Percentiles rank a stretch among this genome's conserved stretches.
Conservation (phyloP, 768 basidiomycete genomes). For the Coprinopsis marcescibilis region DNA sequence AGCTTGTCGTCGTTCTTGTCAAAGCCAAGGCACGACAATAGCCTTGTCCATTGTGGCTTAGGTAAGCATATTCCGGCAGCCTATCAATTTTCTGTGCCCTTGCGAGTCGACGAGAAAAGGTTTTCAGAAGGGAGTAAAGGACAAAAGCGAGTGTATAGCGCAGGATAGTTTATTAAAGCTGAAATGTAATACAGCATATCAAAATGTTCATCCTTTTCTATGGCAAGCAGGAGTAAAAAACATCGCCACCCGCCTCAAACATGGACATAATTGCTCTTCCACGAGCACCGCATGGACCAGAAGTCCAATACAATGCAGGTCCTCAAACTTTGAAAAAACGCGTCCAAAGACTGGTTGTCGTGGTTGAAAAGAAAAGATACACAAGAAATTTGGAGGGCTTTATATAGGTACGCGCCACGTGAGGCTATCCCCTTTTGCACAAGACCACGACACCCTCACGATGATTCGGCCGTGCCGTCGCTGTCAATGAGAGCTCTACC, state of each 20-base stretch:
- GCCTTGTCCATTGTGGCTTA: too few relatives aligned
- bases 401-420: neutral
- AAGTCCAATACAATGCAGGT: conserved; percentile 9
- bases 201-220: conserved; percentile 31
- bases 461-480: neutral
- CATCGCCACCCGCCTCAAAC: conserved; percentile 70
- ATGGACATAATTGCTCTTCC: conserved; percentile 39
- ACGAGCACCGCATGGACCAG: conserved; percentile 16
- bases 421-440: neutral
- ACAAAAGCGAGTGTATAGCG: neutral
- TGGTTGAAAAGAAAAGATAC: neutral
- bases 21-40: too few relatives aligned
- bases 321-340: too few relatives aligned
- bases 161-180: neutral
- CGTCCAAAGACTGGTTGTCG: neutral
- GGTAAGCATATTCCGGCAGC: too few relatives aligned
- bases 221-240: conserved; percentile 53
- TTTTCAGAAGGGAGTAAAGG: neutral
- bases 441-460: conserved; percentile 8
- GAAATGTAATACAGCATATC: neutral
- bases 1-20: too few relatives aligned
- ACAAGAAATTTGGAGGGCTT: neutral
- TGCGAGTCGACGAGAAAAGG: neutral
- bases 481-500: too few relatives aligned
- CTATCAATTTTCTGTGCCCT: too few relatives aligned